Evolutionary conservation across 1,139 yeast species (phyloP).

Genomic region (Suhomyces ambrosiae): DNA sequence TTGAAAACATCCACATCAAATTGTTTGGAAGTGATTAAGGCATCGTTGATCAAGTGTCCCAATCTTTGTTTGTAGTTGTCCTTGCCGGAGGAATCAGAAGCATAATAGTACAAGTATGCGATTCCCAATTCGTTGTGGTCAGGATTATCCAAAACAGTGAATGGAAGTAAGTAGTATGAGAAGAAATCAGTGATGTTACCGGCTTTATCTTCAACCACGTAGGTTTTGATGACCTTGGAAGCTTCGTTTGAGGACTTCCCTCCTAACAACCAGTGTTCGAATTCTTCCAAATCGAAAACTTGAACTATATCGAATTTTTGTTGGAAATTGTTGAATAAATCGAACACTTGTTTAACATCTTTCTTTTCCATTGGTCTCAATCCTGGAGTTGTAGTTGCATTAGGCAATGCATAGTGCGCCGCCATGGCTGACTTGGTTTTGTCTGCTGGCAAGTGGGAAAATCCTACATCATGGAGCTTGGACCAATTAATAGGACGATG

Average conservation of each 20-base stretch:
- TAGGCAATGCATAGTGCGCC: constrained; percentile 74
- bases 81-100: constrained; percentile 55
- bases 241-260: constrained; percentile 26
- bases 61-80: constrained; percentile 58
- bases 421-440: constrained; percentile 81
- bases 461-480: constrained; percentile 87
- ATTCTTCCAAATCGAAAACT: constrained; percentile 66
- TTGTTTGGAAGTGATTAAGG: constrained; percentile 71
- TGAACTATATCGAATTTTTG: constrained; percentile 73
- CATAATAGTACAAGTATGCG: constrained; percentile 90
- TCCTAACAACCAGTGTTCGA: constrained; percentile 80
- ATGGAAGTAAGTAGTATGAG: constrained; percentile 87
- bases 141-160: constrained; percentile 74
- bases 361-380: constrained; percentile 60
- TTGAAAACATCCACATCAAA: constrained; percentile 86
- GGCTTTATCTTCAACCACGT: constrained; percentile 69
- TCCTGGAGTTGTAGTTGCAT: constrained; percentile 56
- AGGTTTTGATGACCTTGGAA: constrained; percentile 67
- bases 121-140: constrained; percentile 72
- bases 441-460: constrained; percentile 74
- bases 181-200: constrained; percentile 83
- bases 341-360: constrained; percentile 68
- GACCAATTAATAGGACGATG: constrained; percentile 95
- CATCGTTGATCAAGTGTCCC: constrained; percentile 64
- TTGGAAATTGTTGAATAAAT: constrained; percentile 63